Evolutionary conservation across 2,329 filamentous ascomycete genomes (phyloP), one percentile per base, ranked within the genome.

Genomic region (Neopestalotiopsis sp.): DNA sequence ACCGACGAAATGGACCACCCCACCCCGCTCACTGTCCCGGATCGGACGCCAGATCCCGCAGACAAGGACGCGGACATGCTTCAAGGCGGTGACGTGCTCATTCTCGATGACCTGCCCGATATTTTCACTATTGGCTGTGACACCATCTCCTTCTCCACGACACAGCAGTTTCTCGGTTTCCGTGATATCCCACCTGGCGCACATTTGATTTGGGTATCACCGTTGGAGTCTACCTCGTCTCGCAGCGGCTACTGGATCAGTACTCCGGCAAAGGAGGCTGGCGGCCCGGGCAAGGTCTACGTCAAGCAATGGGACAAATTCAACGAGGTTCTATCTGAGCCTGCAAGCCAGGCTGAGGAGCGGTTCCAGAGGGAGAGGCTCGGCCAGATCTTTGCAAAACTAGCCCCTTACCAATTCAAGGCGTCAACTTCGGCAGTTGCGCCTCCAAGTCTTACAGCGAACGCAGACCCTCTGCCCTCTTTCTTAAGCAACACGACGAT

Each of bases 141-240:
- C 72, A 79, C 83, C 2, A 75, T 85, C 60, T 84, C 84, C 1
- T 83, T 88, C 70, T 84, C 81, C 17, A 81, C 82, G 4, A 79
- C 78, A 56, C 77, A 72, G 56, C 71, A 82, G 28, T 87, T 90
- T 72, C 78, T 80, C 7, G 89, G 89, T 24, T 81, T 91, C 68
- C 84, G 83, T 28, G 82, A 88, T 67, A 80, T 91, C 32, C 87
- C 88, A 0, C 74, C 81, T 0, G 89, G 89, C 0, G 76, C 85
- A 14, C 89, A 91, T 74, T 86, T 91, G 69, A 80, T 90, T 68
- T 91, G 88, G 88, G 83, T 86, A 34, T 82, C 88, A 2, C 82
- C 86, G 28, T 81, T 83, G 0, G 80, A 81, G 1, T 80, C 81
- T 20, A 80, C 83, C 20, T 86, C 86, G 1, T 77, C 83, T 38